Evolutionary conservation across 371 early-diverging fungal genomes (phyloP).

Genomic region (Apophysomyces sp.): DNA sequence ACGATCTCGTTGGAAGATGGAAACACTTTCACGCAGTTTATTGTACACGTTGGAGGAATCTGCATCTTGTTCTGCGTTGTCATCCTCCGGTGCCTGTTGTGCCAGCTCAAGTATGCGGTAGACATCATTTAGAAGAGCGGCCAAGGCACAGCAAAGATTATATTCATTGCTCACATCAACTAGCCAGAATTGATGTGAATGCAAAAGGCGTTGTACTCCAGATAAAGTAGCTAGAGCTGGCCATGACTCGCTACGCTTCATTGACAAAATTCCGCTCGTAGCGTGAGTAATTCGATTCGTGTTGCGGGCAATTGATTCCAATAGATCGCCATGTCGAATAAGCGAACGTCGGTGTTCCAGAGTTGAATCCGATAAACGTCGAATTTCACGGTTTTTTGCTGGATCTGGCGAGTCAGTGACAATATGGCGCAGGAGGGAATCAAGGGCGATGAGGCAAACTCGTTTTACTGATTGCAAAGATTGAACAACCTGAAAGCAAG

Average conservation of each 20-base stretch:
- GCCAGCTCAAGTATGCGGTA: conserved; percentile 37
- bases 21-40: conserved; percentile 28
- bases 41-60: conserved; percentile 15
- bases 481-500: conserved; percentile 21
- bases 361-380: conserved; percentile 27
- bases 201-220: conserved; percentile 26
- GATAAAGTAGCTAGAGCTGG: conserved; percentile 32
- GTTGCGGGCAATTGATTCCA: conserved; percentile 31
- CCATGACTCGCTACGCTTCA: conserved; percentile 27
- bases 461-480: conserved; percentile 39
- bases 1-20: conserved; percentile 20
- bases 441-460: conserved; percentile 32
- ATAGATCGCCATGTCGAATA: conserved; percentile 2
- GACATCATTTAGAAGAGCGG: conserved; percentile 37
- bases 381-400: conserved; percentile 1
- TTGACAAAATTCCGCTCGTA: not conserved
- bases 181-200: conserved; percentile 15
- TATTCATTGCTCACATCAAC: conserved; percentile 28
- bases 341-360: not conserved
- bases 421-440: conserved; percentile 31
- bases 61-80: not conserved
- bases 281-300: conserved; percentile 17
- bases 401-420: conserved; percentile 12
- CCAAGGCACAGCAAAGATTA: conserved; percentile 42
- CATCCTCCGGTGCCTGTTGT: not conserved